Conservation (phyloP, 2,329 filamentous ascomycete species). For the Monilinia fructigena region DNA sequence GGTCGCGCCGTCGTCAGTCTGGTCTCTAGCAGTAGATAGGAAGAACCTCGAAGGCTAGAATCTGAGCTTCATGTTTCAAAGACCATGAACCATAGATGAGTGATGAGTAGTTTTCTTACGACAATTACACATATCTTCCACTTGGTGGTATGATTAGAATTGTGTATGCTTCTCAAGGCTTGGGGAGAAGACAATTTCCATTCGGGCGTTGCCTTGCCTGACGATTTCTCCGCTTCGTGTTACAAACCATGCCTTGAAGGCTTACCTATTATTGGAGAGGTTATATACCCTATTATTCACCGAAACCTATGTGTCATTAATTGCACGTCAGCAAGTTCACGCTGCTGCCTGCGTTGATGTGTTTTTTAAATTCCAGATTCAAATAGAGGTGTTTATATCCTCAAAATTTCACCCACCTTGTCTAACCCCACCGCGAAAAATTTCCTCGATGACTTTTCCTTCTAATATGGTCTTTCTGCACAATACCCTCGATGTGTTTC, state of each 20-base stretch:
- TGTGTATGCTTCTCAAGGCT: background rate
- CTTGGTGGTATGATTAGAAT: background rate
- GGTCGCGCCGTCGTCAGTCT: background rate
- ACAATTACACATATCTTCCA: background rate
- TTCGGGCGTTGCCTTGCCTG: background rate
- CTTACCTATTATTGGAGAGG: background rate
- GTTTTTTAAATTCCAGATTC: background rate
- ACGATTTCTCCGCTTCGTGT: background rate
- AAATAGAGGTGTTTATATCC: slow-evolving; percentile 27
- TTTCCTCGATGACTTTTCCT: slow-evolving; percentile 66
- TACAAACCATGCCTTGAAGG: background rate
- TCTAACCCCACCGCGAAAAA: slow-evolving; percentile 70
- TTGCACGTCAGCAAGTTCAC: background rate
- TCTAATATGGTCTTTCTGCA: slow-evolving; percentile 68
- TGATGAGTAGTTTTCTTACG: background rate
- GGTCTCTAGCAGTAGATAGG: background rate
- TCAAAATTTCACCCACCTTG: slow-evolving; percentile 52
- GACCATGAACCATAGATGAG: too few relatives aligned
- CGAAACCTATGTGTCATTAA: too few relatives aligned
- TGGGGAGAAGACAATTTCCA: background rate
- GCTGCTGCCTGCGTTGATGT: background rate
- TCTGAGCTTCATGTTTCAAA: background rate
- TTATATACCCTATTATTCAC: background rate
- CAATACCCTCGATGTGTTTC: slow-evolving; percentile 71
- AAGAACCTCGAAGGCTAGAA: background rate